phyloP scores from a whole-genome alignment of 2,329 filamentous ascomycete genomes.

The Lachnellula willkommii region DNA sequence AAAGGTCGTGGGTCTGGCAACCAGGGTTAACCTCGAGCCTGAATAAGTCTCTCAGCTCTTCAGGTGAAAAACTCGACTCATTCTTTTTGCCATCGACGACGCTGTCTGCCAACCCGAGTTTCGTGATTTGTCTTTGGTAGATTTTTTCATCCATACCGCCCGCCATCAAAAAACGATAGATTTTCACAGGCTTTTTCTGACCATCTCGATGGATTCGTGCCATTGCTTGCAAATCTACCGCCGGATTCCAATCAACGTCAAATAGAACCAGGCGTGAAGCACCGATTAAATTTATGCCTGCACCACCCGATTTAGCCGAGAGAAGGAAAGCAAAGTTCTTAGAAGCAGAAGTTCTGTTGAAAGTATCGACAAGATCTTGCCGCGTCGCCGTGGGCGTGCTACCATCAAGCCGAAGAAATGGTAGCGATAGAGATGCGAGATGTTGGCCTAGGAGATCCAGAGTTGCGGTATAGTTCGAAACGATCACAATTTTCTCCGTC shows the following conservation, averaged over 20 bases:
- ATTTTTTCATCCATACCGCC: conserved; percentile 71
- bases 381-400: conserved; percentile 58
- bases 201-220: conserved; percentile 69
- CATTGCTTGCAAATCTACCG: conserved; percentile 69
- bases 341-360: conserved; percentile 55
- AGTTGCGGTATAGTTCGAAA: conserved; percentile 72
- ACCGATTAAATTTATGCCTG: conserved; percentile 65
- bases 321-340: conserved; percentile 63
- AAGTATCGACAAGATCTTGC: conserved; percentile 63
- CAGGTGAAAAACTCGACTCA: conserved; percentile 56
- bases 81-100: conserved; percentile 63
- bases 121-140: conserved; percentile 67
- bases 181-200: conserved; percentile 61
- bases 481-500: conserved; percentile 65
- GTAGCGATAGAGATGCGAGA: conserved; percentile 53
- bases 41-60: conserved; percentile 64
- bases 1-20: conserved; percentile 64
- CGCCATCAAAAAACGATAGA: conserved; percentile 64
- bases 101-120: conserved; percentile 63
- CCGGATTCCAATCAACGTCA: conserved; percentile 72
- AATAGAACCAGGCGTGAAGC: conserved; percentile 66
- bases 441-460: conserved; percentile 61
- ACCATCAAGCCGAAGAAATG: conserved; percentile 64
- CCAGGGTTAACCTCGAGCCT: conserved; percentile 53
- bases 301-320: conserved; percentile 66